A percentile compares a stretch with the other conserved stretches of the same genome.
Evolutionary conservation across 805 yeast species (phyloP).

Genomic region (Barnettozyma sucrosica): DNA sequence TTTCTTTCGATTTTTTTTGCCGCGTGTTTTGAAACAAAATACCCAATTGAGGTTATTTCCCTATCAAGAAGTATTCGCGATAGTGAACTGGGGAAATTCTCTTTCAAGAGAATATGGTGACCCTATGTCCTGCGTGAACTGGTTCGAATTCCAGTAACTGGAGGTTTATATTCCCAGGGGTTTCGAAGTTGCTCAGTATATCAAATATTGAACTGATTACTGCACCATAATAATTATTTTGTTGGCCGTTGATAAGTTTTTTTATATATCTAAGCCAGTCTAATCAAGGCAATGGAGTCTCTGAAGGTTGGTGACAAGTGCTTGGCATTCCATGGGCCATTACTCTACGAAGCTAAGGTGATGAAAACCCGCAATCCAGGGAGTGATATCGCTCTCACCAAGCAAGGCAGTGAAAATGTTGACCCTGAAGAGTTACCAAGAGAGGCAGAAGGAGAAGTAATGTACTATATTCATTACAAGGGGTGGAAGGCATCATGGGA

Average conservation of each 20-base stretch:
- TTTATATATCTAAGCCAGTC: too few relatives aligned
- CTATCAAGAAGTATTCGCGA: not conserved
- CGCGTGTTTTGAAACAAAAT: not conserved
- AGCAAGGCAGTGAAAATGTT: slow-evolving; percentile 34
- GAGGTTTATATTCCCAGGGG: not conserved
- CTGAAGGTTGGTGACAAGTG: slow-evolving; percentile 35
- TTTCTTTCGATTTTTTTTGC: not conserved
- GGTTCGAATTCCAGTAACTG: too few relatives aligned
- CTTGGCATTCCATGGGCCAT: slow-evolving; percentile 85
- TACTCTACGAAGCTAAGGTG: slow-evolving; percentile 84
- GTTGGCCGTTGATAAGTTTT: too few relatives aligned
- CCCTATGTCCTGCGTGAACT: too few relatives aligned
- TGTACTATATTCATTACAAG: slow-evolving; percentile 77
- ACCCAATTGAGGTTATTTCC: not conserved
- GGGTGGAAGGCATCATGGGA: slow-evolving; percentile 98
- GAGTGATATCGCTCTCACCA: slow-evolving; percentile 33
- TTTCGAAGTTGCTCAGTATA: too few relatives aligned
- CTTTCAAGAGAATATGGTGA: too few relatives aligned
- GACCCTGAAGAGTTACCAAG: slow-evolving; percentile 28
- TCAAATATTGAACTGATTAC: too few relatives aligned
- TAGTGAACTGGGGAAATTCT: too few relatives aligned
- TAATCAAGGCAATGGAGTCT: not conserved
- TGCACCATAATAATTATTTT: too few relatives aligned
- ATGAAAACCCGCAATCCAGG: slow-evolving; percentile 56
- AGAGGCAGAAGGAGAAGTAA: slow-evolving; percentile 30